phyloP scores from a whole-genome alignment of 176 grass and related monocot genomes.

The Urochloa ruziziensis region DNA sequence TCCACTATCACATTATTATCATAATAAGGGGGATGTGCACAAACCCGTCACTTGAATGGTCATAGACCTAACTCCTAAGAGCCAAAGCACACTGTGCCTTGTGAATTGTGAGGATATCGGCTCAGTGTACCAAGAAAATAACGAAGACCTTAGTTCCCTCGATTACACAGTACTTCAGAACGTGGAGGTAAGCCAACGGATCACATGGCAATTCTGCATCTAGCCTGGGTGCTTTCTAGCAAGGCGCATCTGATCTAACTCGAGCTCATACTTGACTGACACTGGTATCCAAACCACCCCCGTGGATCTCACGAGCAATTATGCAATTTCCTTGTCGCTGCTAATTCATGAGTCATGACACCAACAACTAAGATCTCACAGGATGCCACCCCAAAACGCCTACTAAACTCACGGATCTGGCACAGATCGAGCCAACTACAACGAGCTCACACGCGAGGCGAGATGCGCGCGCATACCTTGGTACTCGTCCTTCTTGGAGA shows the following conservation, averaged over 20 bases:
- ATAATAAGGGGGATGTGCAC: neutral
- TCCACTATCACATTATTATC: neutral
- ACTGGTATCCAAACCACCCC: neutral
- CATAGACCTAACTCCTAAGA: neutral
- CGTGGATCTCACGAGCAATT: constrained; percentile 7
- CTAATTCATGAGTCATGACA: neutral
- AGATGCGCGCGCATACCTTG: constrained; percentile 44
- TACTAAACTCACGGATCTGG: constrained; percentile 36
- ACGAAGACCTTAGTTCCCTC: neutral
- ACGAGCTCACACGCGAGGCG: neutral
- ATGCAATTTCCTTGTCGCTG: neutral
- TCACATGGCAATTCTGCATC: neutral
- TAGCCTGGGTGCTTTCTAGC: neutral
- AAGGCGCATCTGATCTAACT: neutral
- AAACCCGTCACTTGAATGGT: neutral
- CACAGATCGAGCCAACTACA: neutral
- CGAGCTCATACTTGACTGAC: neutral
- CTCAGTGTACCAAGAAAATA: neutral
- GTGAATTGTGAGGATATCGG: neutral
- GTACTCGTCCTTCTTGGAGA: constrained; percentile 76
- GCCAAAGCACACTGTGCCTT: neutral
- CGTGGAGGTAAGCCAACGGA: too few relatives aligned
- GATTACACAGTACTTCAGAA: too few relatives aligned
- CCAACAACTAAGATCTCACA: neutral
- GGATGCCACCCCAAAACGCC: neutral